Conservation (phyloP, 192 early-diverging fungal species). For the Geranomyces michiganensis region DNA sequence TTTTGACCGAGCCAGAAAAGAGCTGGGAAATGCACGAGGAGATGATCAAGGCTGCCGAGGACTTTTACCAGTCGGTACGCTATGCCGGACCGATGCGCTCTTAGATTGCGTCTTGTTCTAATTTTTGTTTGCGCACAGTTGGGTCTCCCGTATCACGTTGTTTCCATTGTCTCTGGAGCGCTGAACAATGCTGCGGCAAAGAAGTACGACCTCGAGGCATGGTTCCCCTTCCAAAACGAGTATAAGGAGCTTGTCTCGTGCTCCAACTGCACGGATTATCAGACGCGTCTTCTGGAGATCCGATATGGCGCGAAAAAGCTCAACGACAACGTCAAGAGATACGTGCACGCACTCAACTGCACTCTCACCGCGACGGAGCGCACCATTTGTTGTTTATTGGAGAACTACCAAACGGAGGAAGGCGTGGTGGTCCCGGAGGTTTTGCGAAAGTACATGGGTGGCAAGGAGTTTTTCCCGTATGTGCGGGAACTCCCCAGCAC, state of each 20-base stretch:
- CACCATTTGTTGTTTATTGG: conserved; percentile 90
- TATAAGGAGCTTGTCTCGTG: conserved; percentile 99
- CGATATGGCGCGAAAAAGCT: conserved; percentile 96
- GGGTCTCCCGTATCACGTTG: conserved; percentile 91
- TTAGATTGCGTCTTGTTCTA: neutral
- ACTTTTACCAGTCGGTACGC: conserved; percentile 83
- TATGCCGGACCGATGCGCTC: too few relatives aligned
- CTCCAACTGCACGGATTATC: conserved; percentile 99
- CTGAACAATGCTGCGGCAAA: conserved; percentile 99
- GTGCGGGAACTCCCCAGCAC: conserved; percentile 35
- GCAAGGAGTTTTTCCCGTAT: conserved; percentile 89
- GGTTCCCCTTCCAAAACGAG: conserved; percentile 98
- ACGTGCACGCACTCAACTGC: conserved; percentile 96
- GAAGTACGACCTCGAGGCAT: conserved; percentile 99
- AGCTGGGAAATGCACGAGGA: conserved; percentile 98
- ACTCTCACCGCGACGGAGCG: conserved; percentile 96
- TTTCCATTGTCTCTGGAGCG: conserved; percentile 95
- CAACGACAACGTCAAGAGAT: conserved; percentile 91
- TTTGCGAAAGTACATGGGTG: conserved; percentile 92
- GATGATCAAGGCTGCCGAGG: conserved; percentile 89
- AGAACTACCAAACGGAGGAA: conserved; percentile 91
- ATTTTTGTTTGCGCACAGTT: conserved; percentile 54
- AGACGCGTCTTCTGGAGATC: conserved; percentile 92
- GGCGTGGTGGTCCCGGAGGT: conserved; percentile 87
- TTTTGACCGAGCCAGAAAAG: conserved; percentile 93